Evolutionary conservation across 2,329 filamentous ascomycete species (phyloP).

Genomic region (Calonectria leucothoes): DNA sequence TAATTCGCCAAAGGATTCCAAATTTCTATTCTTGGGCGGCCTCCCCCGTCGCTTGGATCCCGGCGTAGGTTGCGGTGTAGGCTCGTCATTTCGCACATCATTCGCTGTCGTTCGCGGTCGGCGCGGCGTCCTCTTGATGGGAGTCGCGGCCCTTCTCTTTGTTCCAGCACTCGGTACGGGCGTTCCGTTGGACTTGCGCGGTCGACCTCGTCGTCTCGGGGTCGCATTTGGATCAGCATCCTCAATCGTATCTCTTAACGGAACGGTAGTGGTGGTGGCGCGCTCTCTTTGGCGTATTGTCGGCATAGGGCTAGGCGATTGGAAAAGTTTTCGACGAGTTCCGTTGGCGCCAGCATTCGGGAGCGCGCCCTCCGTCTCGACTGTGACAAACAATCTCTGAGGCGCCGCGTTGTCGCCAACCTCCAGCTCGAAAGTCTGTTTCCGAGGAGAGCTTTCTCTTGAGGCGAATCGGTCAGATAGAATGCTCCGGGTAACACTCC

Average conservation of each 20-base stretch:
- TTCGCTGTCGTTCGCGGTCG: slow-evolving; percentile 47
- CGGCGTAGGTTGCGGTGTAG: slow-evolving; percentile 45
- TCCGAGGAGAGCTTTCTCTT: slow-evolving; percentile 60
- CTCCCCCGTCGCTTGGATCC: slow-evolving; percentile 45
- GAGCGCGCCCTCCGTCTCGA: slow-evolving; percentile 60
- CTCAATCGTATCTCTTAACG: slow-evolving; percentile 57
- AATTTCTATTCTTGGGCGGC: slow-evolving; percentile 41
- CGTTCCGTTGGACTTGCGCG: slow-evolving; percentile 63
- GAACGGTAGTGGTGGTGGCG: slow-evolving; percentile 63
- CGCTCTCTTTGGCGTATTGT: slow-evolving; percentile 49
- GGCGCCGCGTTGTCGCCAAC: slow-evolving; percentile 62
- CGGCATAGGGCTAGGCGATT: slow-evolving; percentile 55
- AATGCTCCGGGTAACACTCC: slow-evolving; percentile 60
- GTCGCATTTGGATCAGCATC: slow-evolving; percentile 48
- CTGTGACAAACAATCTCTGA: slow-evolving; percentile 65
- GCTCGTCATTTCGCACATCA: slow-evolving; percentile 42
- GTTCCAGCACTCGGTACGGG: slow-evolving; percentile 57
- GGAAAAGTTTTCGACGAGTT: slow-evolving; percentile 56
- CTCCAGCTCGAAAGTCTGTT: slow-evolving; percentile 68
- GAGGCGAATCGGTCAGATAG: slow-evolving; percentile 53
- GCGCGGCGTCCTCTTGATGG: slow-evolving; percentile 51
- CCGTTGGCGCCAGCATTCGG: slow-evolving; percentile 47
- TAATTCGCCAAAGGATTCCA: slow-evolving; percentile 43
- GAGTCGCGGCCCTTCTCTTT: slow-evolving; percentile 61
- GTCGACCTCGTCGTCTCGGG: slow-evolving; percentile 58